Evolutionary conservation across 2,329 filamentous ascomycete genomes (phyloP), one percentile per base, ranked within the genome.

Genomic region (Knoxdaviesia capensis): DNA sequence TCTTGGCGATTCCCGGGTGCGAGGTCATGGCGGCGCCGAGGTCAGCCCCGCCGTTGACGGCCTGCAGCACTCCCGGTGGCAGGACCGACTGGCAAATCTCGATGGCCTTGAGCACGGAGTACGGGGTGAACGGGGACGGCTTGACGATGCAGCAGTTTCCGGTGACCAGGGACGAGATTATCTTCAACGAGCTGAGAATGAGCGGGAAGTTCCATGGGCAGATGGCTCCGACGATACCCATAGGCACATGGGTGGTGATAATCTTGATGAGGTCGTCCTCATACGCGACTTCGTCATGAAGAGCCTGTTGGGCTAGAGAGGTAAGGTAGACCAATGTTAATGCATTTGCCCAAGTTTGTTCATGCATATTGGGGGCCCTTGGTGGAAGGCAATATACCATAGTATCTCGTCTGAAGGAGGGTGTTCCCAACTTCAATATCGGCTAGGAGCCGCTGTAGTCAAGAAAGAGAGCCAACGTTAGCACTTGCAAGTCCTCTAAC

Each of bases 21-120:
- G 52, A 54, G 0, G 71, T 75, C 41, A 79, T 53, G 62, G 62
- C 64, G 1, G 68, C 70, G 4, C 75, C 75, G 5, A 80, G 64
- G 36, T 62, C 59, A 48, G 78, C 73, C 41, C 71, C 71, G 6
- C 74, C 75, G 41, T 68, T 68, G 2, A 80, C 54, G 0, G 62
- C 68, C 50, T 78, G 73, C 2, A 79, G 52, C n/a, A 80, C 70
- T 35, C 75, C 75, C 1, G 70, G 65, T 2, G 72, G 72, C 55
- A 78, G 71, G 55, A 76, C 59, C 28, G 64, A 52, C 44, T 69
- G 62, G 0, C 63, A 70, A 2, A 80, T 52, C 53, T 79, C 72
- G 8, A 62, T 66, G n/a, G 75, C 51, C 54, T 80, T 79, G 35
- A 80, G 58, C 4, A 59, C 58, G 2, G 61, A 64, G 54, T 74